These are phyloP conservation scores for Globisporangium megalacanthum DNA, from an alignment of 352 stramenopile species.

Conservation along the genomic window DNA sequence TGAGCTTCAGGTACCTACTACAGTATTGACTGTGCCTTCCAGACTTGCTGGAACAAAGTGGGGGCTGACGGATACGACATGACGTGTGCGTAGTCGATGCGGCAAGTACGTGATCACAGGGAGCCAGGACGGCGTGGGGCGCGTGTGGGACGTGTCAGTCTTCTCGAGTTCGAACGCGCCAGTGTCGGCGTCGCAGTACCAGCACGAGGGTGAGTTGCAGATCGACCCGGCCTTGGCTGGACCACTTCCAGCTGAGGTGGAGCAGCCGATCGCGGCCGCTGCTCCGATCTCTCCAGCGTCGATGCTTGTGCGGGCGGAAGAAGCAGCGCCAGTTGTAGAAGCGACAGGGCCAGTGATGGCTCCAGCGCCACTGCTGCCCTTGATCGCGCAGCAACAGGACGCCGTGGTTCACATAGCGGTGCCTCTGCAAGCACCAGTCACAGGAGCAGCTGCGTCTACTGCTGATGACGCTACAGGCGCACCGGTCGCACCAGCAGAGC, in stretches of 20 bases:
- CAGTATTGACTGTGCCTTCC: not conserved
- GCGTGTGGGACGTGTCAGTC: constrained; percentile 86
- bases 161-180: constrained; percentile 37
- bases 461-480: not conserved
- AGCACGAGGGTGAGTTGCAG: constrained; percentile 38
- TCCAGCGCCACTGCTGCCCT: not conserved
- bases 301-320: not conserved
- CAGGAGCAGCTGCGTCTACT: not conserved
- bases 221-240: constrained; percentile 5
- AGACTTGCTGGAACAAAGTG: not conserved
- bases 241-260: not conserved
- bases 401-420: no score
- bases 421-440: not conserved
- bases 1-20: constrained; percentile 39
- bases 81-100: constrained; percentile 48
- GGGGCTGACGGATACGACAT: not conserved
- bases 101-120: constrained; percentile 90
- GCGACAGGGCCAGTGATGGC: not conserved
- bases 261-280: not conserved
- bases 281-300: not conserved
- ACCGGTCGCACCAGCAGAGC: not conserved
- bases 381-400: not conserved
- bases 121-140: constrained; percentile 89
- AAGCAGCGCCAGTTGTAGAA: not conserved
- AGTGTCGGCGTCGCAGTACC: constrained; percentile 41